These are phyloP conservation scores for Lodderomyces jiufengensis DNA, from an alignment of 1,139 yeast genomes.

Conservation along the genomic window DNA sequence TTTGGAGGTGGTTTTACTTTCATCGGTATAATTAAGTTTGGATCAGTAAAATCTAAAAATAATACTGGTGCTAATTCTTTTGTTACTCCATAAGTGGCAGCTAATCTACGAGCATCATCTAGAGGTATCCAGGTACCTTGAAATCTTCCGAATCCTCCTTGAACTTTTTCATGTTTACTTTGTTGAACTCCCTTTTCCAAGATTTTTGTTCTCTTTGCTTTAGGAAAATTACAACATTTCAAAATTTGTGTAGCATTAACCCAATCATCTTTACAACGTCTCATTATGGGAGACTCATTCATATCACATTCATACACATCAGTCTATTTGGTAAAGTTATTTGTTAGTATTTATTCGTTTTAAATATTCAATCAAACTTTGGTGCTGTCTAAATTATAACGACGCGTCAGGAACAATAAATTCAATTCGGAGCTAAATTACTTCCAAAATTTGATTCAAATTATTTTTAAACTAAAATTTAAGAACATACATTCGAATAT, in stretches of 20 bases:
- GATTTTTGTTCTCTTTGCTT: conserved; percentile 88
- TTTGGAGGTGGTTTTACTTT: conserved; percentile 43
- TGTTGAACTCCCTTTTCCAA: conserved; percentile 88
- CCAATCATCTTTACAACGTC: conserved; percentile 88
- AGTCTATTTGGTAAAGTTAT: conserved; percentile 27
- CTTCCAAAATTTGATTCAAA: too few species aligned
- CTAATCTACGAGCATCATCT: conserved; percentile 51
- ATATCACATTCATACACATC: conserved; percentile 85
- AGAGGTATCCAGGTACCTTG: conserved; percentile 98
- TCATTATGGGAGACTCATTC: conserved; percentile 86
- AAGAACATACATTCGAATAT: conserved; percentile 17
- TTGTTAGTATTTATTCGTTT: conserved; percentile 1
- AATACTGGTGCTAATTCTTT: conserved; percentile 56
- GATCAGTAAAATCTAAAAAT: conserved; percentile 45
- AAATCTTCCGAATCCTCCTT: conserved; percentile 95
- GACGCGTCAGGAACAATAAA: conserved; percentile 10
- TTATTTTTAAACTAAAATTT: too few species aligned
- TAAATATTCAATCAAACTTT: neutral
- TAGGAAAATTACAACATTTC: conserved; percentile 91
- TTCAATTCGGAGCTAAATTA: too few species aligned
- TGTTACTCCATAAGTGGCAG: conserved; percentile 50
- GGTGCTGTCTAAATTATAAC: neutral
- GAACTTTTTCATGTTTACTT: conserved; percentile 87
- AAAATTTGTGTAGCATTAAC: conserved; percentile 97
- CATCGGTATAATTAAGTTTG: conserved; percentile 44